Base-by-base conservation (phyloP, 2,329 filamentous ascomycete species). In the Neonectria punicea region DNA sequence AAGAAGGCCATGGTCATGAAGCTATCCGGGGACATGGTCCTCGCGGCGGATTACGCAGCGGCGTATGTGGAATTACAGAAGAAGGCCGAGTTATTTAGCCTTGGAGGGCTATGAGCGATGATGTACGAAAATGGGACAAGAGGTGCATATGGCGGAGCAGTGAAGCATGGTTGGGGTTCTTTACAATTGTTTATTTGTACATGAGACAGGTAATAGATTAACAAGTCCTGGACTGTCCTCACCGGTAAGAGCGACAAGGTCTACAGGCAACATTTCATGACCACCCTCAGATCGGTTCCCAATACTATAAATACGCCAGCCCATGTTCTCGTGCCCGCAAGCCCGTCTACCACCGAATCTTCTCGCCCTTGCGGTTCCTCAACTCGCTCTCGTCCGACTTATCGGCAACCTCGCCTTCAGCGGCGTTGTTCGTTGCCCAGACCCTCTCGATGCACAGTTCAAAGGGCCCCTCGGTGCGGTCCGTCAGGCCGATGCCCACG, bases 401-500 rank as follows among this genome's bases (percentile, higher is more conserved):
- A 66, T 66, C 34, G 60, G 61, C 10, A 65, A 11, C 11, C n/a
- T 67, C 72, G 4, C 28, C 67, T 46, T 70, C 74, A 4, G 61
- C 68, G 11, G 69, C 58, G 30, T 79, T 65, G 53, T 98, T 98
- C 1, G 94, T 97, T 0, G 95, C 94, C 93, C 95, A 99, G 18
- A 98, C 89, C 66, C 89, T 88, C 75, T 94, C 92, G 58, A 99
- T 90, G 66, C 89, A 91, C 43, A 99, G 83, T 78, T 97, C 92
- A 80, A 95, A 99, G 1, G 93, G 92, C 0, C 95, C 96, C 7
- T 93, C 92, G 41, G 97, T 87, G 16, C 96, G 87, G 79, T 99
- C 96, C 58, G 94, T 98, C 75, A 98, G 80, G 5, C 94, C 93
- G 62, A 98, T 89, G 1, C 96, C 96, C 20, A 99, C 84, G 30